These are phyloP conservation scores for Acanthamoeba lugdunensis DNA, from an alignment of 208 protist species.

Conservation along the genomic window DNA sequence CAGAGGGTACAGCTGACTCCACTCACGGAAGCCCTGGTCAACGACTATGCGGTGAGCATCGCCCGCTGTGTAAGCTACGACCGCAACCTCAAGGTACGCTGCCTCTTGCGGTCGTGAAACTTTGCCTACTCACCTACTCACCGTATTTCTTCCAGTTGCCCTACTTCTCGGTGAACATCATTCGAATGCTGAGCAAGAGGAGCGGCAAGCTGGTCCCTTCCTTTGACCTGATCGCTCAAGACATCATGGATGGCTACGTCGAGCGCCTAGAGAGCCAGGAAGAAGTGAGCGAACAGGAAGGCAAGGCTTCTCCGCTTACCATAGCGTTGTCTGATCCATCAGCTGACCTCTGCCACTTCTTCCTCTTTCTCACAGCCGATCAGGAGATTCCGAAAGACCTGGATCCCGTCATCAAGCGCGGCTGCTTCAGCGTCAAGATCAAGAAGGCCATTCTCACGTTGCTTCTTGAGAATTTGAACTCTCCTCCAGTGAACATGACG, in stretches of 20 bases:
- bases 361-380: not conserved
- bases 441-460: slow-evolving; percentile 56
- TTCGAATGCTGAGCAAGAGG: slow-evolving; percentile 16
- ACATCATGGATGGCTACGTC: slow-evolving; percentile 49
- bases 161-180: slow-evolving; percentile 52
- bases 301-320: not conserved
- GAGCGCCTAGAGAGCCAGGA: not conserved
- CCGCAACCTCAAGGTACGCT: slow-evolving; percentile 43
- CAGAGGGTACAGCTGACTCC: slow-evolving; percentile 44
- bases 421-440: slow-evolving; percentile 3
- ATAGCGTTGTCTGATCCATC: not conserved
- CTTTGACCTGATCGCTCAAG: not conserved
- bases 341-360: not conserved
- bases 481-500: slow-evolving; percentile 36
- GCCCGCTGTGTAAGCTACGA: slow-evolving; percentile 55
- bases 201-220: slow-evolving; percentile 42
- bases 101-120: not conserved
- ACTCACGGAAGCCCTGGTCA: slow-evolving; percentile 11
- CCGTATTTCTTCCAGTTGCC: not conserved
- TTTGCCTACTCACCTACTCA: not conserved
- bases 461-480: slow-evolving; percentile 40
- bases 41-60: slow-evolving; percentile 35
- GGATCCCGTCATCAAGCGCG: not conserved
- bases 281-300: not conserved
- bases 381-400: not conserved